Conservation (phyloP, 768 basidiomycete species). For the Termitomyces sp. region DNA sequence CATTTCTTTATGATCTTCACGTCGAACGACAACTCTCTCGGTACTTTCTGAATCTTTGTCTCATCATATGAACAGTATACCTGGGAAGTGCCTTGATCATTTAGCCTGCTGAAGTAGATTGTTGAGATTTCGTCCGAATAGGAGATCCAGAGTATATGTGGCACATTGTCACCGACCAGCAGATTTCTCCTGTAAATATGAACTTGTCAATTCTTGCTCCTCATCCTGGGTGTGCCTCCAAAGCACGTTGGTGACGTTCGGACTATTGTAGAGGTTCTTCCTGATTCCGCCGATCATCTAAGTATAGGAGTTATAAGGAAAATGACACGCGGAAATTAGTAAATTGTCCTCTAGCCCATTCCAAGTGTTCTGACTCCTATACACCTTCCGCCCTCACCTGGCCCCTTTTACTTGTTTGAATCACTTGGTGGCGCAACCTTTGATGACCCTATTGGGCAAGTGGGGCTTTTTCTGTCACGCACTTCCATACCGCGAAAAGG, state of each 20-base stretch:
- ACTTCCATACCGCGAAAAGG: neutral
- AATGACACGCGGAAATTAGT: neutral
- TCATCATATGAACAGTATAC: neutral
- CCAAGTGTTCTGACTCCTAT: neutral
- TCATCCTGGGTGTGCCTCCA: neutral
- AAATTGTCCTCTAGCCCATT: neutral
- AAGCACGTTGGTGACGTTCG: neutral
- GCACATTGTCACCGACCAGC: neutral
- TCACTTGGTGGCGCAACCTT: neutral
- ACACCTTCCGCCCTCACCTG: neutral
- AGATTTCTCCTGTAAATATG: neutral
- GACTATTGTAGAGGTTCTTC: neutral
- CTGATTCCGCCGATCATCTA: neutral
- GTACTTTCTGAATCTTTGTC: neutral
- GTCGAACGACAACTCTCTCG: neutral
- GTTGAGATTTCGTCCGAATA: neutral
- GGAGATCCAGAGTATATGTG: too few relatives aligned
- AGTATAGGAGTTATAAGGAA: neutral
- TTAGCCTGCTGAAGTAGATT: too few relatives aligned
- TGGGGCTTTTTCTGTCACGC: neutral
- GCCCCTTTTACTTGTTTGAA: neutral
- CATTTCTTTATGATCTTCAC: neutral
- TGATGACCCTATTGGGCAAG: neutral
- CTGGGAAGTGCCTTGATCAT: neutral
- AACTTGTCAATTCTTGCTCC: neutral